Evolutionary conservation across 2,329 filamentous ascomycete genomes (phyloP), one percentile per base, ranked within the genome.

Genomic region (Fusarium palustre): DNA sequence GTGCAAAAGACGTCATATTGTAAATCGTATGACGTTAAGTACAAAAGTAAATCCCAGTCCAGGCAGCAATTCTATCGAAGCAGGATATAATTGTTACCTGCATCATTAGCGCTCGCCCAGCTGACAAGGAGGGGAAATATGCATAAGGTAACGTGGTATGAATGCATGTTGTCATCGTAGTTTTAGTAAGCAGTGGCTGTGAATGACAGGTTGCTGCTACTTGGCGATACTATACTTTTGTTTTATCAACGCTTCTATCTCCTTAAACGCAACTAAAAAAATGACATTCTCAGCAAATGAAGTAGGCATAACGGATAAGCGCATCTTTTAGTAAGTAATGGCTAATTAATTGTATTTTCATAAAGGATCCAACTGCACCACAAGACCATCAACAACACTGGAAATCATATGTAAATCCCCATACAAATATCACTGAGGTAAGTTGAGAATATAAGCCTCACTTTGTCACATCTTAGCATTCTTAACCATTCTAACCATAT

Each of bases 291-390:
- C 25, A 28, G 9, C 25, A 28, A 28, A 28, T 28, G 8, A 28
- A 28, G 25, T 28, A 28, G 33, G 15, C 15, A 8, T 3, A 18
- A 5, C 33, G 2, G 7, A 15, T 15, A 8, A 16, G 2, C 2
- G 25, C 7, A 28, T 28, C 7, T 28, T 28, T 10, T 9, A 28
- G 3, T 10, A 10, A 2, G 7, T 28, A 18, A 16, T 15, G 18
- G 15, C 33, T 34, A 34, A 34, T 9, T 7, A 2, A 1, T 18
- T 0, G 7, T 2, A 5, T 5, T 18, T 9, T 16, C 15, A 34
- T 5, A 7, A 5, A 38, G 34, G 1, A 0, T n/a, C 0, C 18
- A 11, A 1, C 18, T n/a, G 0, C 5, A 0, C 10, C 34, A 10
- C 16, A 38, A 38, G 16, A 38, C 9, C 0, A n/a, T 18, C 16